Conservation (phyloP, 495 filamentous ascomycete genomes). For the Tuber calosporum region DNA sequence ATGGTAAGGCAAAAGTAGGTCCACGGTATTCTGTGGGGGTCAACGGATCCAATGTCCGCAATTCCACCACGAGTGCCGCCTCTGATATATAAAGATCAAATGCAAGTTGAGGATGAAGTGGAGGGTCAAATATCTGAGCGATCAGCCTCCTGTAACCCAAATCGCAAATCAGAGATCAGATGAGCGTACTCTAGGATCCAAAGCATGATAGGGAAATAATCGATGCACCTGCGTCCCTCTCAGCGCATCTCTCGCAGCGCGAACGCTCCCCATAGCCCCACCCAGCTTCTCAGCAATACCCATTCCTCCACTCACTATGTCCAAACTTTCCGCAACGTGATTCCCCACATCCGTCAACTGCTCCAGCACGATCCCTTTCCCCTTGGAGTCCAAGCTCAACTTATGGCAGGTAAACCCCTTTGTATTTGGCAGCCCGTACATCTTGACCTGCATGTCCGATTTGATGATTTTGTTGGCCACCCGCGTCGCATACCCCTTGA, state of each 20-base stretch:
- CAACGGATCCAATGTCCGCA: conserved; percentile 66
- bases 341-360: conserved; percentile 38
- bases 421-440: conserved; percentile 24
- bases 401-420: conserved; percentile 23
- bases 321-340: conserved; percentile 22
- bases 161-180: too few relatives aligned
- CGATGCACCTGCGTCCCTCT: conserved; percentile 20
- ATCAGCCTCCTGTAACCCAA: not conserved
- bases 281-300: conserved; percentile 1
- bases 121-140: conserved; percentile 50
- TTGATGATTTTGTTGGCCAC: conserved; percentile 69
- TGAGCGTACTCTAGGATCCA: conserved; percentile 29
- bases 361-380: conserved; percentile 26
- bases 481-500: conserved; percentile 86
- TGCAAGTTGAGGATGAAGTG: conserved; percentile 54
- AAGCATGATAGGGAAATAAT: conserved; percentile 40
- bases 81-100: conserved; percentile 74
- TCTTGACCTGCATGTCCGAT: conserved; percentile 47
- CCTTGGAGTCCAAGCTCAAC: conserved; percentile 15
- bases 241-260: conserved; percentile 29
- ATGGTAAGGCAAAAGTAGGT: conserved; percentile 15
- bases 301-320: conserved; percentile 11
- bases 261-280: conserved; percentile 17
- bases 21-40: conserved; percentile 1
- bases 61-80: conserved; percentile 64